These are phyloP conservation scores for Lachnellula hyalina DNA, from an alignment of 2,329 filamentous ascomycete genomes.

Conservation along the genomic window DNA sequence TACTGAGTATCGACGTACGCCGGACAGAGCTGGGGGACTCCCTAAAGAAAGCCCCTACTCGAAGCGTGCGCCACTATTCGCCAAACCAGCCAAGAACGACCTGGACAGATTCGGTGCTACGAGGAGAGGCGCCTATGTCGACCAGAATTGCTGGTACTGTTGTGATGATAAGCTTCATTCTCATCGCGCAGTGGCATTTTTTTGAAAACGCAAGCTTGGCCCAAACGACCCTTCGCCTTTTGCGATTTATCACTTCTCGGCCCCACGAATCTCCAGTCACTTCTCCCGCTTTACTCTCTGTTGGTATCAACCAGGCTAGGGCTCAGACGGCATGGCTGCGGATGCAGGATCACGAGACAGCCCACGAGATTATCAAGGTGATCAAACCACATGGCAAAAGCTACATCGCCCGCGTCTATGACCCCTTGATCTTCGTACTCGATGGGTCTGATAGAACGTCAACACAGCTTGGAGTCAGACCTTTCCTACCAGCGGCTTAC, in stretches of 20 bases:
- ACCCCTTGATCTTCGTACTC: constrained; percentile 68
- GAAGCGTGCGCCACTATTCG: constrained; percentile 26
- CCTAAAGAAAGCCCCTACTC: constrained; percentile 46
- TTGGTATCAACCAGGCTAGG: constrained; percentile 66
- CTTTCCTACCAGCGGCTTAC: constrained; percentile 53
- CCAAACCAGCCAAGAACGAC: constrained; percentile 33
- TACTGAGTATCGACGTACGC: constrained; percentile 73
- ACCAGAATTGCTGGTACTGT: constrained; percentile 71
- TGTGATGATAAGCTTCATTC: constrained; percentile 65
- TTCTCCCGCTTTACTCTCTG: constrained; percentile 40
- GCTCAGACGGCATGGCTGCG: constrained; percentile 73
- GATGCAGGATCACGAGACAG: constrained; percentile 74
- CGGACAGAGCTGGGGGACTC: constrained; percentile 72
- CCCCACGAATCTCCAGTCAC: constrained; percentile 9
- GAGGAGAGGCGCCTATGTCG: constrained; percentile 61
- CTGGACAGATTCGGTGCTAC: constrained; percentile 58
- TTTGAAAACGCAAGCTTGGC: constrained; percentile 53
- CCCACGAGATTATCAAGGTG: constrained; percentile 68
- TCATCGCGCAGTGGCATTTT: constrained; percentile 74
- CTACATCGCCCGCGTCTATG: constrained; percentile 69
- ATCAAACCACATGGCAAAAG: constrained; percentile 67
- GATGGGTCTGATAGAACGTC: constrained; percentile 61
- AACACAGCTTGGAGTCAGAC: constrained; percentile 38
- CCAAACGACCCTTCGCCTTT: constrained; percentile 33
- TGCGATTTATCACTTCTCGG: constrained; percentile 22